Percentiles rank a stretch among this genome's conserved stretches.
Evolutionary conservation across 257 asterid genomes (phyloP).

Genomic region (Nicotiana sylvestris): DNA sequence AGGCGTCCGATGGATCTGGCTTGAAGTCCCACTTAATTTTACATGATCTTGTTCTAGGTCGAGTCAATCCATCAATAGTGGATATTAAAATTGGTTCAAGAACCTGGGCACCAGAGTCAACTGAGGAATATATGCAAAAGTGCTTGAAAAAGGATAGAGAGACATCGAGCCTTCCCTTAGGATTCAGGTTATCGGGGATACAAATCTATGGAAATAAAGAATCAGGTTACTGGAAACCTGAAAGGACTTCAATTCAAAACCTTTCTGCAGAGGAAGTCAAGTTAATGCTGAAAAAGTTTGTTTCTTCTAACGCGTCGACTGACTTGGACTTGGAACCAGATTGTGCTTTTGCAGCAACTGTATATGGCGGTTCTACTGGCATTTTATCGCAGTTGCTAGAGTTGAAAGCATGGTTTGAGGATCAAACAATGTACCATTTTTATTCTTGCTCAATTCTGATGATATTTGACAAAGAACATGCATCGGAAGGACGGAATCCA

Average conservation of each 20-base stretch:
- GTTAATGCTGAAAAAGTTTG: conserved; percentile 52
- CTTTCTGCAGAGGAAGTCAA: conserved; percentile 52
- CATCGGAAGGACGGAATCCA: conserved; percentile 42
- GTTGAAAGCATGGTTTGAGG: conserved; percentile 92
- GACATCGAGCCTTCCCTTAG: conserved; percentile 54
- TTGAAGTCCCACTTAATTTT: conserved; percentile 63
- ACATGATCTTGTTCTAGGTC: conserved; percentile 46
- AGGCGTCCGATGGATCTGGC: conserved; percentile 92
- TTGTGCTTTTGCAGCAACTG: conserved; percentile 69
- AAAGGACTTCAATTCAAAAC: conserved; percentile 33
- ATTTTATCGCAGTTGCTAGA: conserved; percentile 71
- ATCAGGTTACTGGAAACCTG: conserved; percentile 64
- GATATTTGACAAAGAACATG: conserved; percentile 65
- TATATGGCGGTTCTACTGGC: conserved; percentile 78
- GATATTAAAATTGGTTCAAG: conserved; percentile 88
- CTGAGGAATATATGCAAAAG: conserved; percentile 55
- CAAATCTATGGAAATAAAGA: conserved; percentile 43
- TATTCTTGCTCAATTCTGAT: conserved; percentile 65
- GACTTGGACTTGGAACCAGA: conserved; percentile 44
- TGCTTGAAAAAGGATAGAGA: conserved; percentile 69
- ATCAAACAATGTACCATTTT: conserved; percentile 72
- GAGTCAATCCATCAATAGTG: conserved; percentile 63
- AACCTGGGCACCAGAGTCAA: conserved; percentile 71
- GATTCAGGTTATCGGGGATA: conserved; percentile 79
- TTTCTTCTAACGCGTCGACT: conserved; percentile 42